phyloP scores from a whole-genome alignment of 2,329 filamentous ascomycete species.

The Periconia sp. region DNA sequence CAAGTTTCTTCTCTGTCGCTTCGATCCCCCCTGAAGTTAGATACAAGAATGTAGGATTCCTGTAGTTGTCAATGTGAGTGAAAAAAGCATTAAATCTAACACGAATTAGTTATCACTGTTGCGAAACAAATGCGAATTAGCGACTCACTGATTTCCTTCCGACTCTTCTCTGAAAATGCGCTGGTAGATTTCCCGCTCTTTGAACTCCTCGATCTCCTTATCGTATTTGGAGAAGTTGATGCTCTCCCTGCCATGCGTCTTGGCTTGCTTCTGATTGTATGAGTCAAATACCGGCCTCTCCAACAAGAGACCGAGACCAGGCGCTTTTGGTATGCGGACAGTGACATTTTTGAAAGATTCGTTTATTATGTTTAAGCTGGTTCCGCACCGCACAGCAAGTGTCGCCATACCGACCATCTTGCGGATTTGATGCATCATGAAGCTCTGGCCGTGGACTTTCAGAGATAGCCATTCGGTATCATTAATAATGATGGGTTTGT shows the following conservation, averaged over 20 bases:
- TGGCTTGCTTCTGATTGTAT: conserved; percentile 76
- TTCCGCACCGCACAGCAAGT: conserved; percentile 80
- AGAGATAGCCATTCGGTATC: conserved; percentile 94
- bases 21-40: conserved; percentile 52
- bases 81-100: conserved; percentile 51
- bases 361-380: conserved; percentile 68
- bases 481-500: conserved; percentile 72
- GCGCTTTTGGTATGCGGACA: conserved; percentile 91
- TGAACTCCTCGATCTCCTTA: conserved; percentile 81
- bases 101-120: conserved; percentile 12
- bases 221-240: conserved; percentile 81
- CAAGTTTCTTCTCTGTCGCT: conserved; percentile 44
- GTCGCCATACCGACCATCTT: conserved; percentile 97
- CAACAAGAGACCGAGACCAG: conserved; percentile 81
- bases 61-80: conserved; percentile 54
- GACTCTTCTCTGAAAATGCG: conserved; percentile 90
- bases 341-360: conserved; percentile 72
- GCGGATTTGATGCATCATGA: conserved; percentile 99
- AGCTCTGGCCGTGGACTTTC: conserved; percentile 95
- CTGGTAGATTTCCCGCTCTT: conserved; percentile 87
- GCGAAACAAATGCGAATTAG: neutral
- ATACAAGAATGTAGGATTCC: conserved; percentile 52
- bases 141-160: conserved; percentile 77
- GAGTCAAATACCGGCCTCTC: conserved; percentile 89
- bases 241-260: conserved; percentile 63